Evolutionary conservation across 352 stramenopile species (phyloP), one percentile per base, ranked within the genome.

Genomic region (Discostella stelligera): DNA sequence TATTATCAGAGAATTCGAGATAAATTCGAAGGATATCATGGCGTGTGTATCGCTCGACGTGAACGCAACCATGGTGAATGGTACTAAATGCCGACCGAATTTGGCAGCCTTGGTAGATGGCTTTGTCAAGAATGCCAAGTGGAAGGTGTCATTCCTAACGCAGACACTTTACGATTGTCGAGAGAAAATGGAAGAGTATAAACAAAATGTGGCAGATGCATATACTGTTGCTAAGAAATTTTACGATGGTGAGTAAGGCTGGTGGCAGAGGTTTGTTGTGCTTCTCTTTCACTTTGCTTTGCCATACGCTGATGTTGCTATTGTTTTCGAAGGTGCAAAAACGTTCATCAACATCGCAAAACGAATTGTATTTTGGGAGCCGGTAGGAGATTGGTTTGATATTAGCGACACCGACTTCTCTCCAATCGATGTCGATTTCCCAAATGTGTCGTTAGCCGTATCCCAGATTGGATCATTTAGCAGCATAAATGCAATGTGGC

Each of bases 1-100:
- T 54, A 60, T 76, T 14, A 72, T 76, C 44, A n/a, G 74, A 48
- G 65, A 75, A 13, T 52, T 83, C 13, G 30, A 66, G 56, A 46
- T 50, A 11, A 49, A 56, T 21, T 23, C 58, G n/a, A 58, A 74
- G 21, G 64, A 82, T 74, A 23, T 82, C 9, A 62, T 74, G 61
- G 74, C 74, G 11, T 82, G 74, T 30, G 41, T 78, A 18, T 82
- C 74, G 18, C 62, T 82, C 37, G 74, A 82, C 60, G n/a, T 70
- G 39, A 70, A 74, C 66, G 64, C 67, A 39, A 44, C 54, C 39
- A 71, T 67, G 69, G 37, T 32, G 39, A 56, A 82, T 74, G 74
- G 74, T 9, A 77, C 18, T 18, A 69, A 55, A 53, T 82, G 74
- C 62, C 18, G 64, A 23, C 67, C 68, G 27, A 78, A 74, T 60